Evolutionary conservation across 1,284 basidiomycete species (phyloP), one percentile per base, ranked within the genome.

Genomic region (Bondarzewia mesenterica): DNA sequence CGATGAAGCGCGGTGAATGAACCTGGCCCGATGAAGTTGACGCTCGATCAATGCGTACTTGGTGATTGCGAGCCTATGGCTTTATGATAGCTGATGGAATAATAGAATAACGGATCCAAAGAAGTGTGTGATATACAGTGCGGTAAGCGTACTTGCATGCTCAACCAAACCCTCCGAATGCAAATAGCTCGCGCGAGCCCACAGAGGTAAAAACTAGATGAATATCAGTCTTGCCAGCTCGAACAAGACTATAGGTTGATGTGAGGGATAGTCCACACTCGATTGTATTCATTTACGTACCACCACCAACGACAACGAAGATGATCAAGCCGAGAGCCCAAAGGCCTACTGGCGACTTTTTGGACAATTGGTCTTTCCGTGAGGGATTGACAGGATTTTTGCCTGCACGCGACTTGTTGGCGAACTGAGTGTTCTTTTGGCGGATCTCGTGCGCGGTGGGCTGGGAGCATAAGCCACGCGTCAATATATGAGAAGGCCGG

Each of bases 221-320:
- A 89, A 85, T 43, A 89, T 56, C 41, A 85, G 59, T 58, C 77
- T 70, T 42, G 75, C 68, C 16, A 88, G 63, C 62, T 89, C 86
- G 54, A 89, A 89, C 47, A 89, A 16, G 36, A 88, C 87, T 89
- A 57, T n/a, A n/a, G n/a, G n/a, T n/a, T n/a, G n/a, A n/a, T n/a
- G 26, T 6, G 15, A 36, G 45, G 18, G 35, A 39, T 25, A 27
- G 18, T 47, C 37, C 42, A 42, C 45, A 53, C 27, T 37, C 39
- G 48, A n/a, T 46, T 23, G 42, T 42, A 48, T 14, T 12, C 40
- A 41, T 20, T 23, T 22, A 29, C 80, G 52, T 57, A 82, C 87
- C 80, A 75, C 87, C 86, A 48, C 86, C 87, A 49, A 84, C 60
- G 20, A 89, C 75, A 22, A 89, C 82, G 57, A 89, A 89, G 16